Percentiles rank a stretch among this genome's conserved stretches.
These are phyloP conservation scores for Diaporthe humulicola DNA, from an alignment of 2,329 filamentous ascomycete genomes.

Conservation along the genomic window DNA sequence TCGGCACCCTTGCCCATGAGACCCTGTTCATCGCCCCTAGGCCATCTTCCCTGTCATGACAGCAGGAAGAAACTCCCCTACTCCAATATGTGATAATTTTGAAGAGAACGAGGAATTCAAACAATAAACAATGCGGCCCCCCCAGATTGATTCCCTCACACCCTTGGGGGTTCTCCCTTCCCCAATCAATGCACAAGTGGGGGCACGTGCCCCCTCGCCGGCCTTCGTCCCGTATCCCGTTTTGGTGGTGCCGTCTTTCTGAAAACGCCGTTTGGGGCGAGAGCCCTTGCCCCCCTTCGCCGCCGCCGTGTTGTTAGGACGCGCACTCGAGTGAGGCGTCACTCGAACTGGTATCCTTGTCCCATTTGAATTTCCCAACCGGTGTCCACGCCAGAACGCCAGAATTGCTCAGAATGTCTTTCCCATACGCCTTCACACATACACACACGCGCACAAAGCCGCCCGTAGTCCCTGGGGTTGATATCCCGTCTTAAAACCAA, in stretches of 20 bases:
- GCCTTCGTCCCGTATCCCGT: constrained; percentile 29
- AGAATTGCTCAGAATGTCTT: constrained; percentile 25
- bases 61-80: background rate
- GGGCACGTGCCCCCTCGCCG: constrained; percentile 17
- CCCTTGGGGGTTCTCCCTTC: background rate
- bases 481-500: background rate
- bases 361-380: constrained; percentile 24
- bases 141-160: constrained; percentile 6
- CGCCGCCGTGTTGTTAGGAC: constrained; percentile 27
- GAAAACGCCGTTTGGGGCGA: constrained; percentile 27
- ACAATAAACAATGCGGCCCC: constrained; percentile 1
- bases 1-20: no score
- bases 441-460: background rate
- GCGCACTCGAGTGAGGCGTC: constrained; percentile 30
- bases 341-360: constrained; percentile 33
- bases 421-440: background rate
- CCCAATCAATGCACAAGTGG: constrained; percentile 18
- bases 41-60: background rate
- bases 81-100: constrained; percentile 1
- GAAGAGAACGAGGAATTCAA: background rate
- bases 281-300: background rate
- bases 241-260: constrained; percentile 23
- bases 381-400: constrained; percentile 35
- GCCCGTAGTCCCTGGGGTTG: background rate
- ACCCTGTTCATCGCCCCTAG: background rate